phyloP scores from a whole-genome alignment of 331 rosid genomes.

The Acacia concinna region DNA sequence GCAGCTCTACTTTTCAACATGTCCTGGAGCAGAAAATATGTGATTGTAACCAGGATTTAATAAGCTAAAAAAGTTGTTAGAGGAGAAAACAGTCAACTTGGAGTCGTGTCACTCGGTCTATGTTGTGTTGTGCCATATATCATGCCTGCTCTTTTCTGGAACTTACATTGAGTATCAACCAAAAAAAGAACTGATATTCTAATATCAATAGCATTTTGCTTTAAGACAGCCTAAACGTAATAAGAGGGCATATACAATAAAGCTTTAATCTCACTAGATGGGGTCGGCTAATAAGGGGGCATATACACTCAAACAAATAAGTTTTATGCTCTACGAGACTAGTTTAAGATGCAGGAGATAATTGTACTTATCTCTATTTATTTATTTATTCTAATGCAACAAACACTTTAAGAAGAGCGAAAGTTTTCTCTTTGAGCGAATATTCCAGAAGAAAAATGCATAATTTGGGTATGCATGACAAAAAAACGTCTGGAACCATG shows the following conservation, averaged over 20 bases:
- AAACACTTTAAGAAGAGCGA: background rate
- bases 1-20: conserved; percentile 79
- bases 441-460: background rate
- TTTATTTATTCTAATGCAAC: background rate
- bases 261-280: too few relatives aligned
- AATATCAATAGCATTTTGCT: background rate
- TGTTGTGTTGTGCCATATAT: background rate
- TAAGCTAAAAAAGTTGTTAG: background rate
- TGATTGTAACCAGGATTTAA: background rate
- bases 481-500: background rate
- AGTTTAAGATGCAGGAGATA: background rate
- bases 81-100: background rate
- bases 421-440: background rate
- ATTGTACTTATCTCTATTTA: background rate
- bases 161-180: background rate
- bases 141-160: background rate
- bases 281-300: conserved; percentile 4
- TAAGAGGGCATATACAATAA: background rate
- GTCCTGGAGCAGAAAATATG: conserved; percentile 52
- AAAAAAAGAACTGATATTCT: background rate
- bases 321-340: background rate
- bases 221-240: background rate
- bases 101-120: background rate
- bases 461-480: background rate
- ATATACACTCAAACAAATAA: background rate